Conservation (phyloP, 225 moss, liverwort and hornwort genomes). For the Climacium dendroides region DNA sequence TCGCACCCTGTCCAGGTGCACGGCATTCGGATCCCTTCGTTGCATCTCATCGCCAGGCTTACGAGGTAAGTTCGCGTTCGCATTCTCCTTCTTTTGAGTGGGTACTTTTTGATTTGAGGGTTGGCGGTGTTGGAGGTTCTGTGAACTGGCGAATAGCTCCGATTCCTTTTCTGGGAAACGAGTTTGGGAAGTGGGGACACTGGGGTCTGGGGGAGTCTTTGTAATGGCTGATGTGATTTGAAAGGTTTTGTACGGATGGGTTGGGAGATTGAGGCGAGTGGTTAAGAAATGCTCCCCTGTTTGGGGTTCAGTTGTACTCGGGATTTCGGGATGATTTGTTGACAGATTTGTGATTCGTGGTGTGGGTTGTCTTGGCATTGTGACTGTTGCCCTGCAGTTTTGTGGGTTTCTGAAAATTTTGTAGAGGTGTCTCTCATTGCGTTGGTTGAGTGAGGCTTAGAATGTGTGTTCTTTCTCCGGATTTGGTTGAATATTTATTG, state of each 20-base stretch:
- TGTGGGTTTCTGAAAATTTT: too few relatives aligned
- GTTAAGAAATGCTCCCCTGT: too few relatives aligned
- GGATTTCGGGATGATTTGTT: background rate
- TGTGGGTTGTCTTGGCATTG: background rate
- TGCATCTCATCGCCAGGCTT: background rate
- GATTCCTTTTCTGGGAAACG: too few relatives aligned
- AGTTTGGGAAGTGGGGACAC: background rate
- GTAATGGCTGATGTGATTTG: too few relatives aligned
- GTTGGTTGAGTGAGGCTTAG: background rate
- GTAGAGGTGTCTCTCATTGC: background rate
- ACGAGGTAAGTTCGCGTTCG: background rate
- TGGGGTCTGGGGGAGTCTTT: background rate
- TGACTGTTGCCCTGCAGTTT: accelerated
- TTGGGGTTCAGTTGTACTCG: background rate
- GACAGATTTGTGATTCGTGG: too few relatives aligned
- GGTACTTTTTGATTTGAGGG: too few relatives aligned
- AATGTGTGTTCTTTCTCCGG: background rate
- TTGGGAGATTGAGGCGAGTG: background rate
- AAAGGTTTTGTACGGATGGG: background rate
- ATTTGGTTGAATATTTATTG: background rate
- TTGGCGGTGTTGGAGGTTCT: background rate
- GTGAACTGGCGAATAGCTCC: background rate
- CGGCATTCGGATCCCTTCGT: background rate
- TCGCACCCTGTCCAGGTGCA: background rate
- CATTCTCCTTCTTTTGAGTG: accelerated